Percentiles rank a stretch among this genome's conserved stretches.
phyloP scores from a whole-genome alignment of 148 eudicot genomes.

The Simmondsia chinensis region DNA sequence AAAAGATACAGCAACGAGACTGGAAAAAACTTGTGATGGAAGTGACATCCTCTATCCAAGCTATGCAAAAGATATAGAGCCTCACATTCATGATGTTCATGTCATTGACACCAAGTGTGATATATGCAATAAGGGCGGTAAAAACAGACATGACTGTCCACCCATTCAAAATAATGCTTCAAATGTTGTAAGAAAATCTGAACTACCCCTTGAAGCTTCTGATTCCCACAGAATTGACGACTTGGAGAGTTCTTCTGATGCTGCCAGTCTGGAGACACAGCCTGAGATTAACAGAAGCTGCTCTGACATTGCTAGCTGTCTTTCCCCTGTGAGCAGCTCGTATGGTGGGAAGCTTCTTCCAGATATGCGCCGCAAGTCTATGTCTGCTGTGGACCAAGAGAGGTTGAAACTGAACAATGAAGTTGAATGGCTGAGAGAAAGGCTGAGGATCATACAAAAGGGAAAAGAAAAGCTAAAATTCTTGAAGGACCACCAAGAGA shows the following conservation, averaged over 20 bases:
- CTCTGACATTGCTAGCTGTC: constrained; percentile 24
- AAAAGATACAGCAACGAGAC: constrained; percentile 7
- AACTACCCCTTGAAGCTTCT: constrained; percentile 18
- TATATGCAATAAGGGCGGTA: constrained; percentile 4
- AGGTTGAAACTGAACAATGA: constrained; percentile 61
- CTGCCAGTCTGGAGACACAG: constrained; percentile 11
- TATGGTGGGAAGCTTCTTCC: constrained; percentile 13
- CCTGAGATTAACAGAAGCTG: constrained; percentile 23
- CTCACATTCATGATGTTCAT: constrained; percentile 64
- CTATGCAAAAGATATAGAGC: constrained; percentile 20
- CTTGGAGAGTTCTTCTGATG: constrained; percentile 8
- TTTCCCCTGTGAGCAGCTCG: constrained; percentile 37
- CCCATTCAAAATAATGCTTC: constrained; percentile 5
- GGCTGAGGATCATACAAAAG: constrained; percentile 61
- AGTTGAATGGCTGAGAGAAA: constrained; percentile 60
- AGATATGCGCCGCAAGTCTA: constrained; percentile 37
- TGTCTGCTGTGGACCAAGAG: constrained; percentile 55
- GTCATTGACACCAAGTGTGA: constrained; percentile 33
- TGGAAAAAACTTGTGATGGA: constrained; percentile 8
- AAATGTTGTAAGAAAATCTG: constrained; percentile 6
- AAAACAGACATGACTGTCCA: constrained; percentile 3
- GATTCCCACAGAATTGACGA: constrained; percentile 1
- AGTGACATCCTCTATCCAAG: constrained; percentile 8
- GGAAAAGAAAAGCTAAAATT: constrained; percentile 59
- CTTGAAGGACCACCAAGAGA: constrained; percentile 49